A percentile compares a stretch with the other conserved stretches of the same genome.
phyloP scores from a whole-genome alignment of 305 asterid genomes.

The Withania somnifera region DNA sequence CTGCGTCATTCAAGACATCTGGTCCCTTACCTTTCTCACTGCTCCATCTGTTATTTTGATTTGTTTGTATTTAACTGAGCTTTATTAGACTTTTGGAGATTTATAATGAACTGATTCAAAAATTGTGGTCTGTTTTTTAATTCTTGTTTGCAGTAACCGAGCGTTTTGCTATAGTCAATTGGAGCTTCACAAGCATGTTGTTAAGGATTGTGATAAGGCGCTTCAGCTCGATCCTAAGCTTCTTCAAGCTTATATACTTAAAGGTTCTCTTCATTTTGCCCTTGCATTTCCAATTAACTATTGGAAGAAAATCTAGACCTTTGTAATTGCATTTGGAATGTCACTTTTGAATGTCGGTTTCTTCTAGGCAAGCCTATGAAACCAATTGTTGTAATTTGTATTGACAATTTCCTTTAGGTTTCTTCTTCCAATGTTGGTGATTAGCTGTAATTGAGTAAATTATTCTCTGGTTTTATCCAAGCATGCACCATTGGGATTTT shows the following conservation, averaged over 20 bases:
- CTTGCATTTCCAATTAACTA: neutral
- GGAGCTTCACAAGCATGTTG: slow-evolving; percentile 93
- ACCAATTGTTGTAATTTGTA: neutral
- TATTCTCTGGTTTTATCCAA: neutral
- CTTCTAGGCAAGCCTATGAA: neutral
- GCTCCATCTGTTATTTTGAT: neutral
- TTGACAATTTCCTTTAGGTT: neutral
- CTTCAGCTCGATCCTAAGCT: slow-evolving; percentile 77
- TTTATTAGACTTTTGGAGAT: neutral
- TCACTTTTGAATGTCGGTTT: neutral
- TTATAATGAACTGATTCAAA: slow-evolving; percentile 21
- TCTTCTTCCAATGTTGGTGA: neutral
- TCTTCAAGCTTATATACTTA: slow-evolving; percentile 76
- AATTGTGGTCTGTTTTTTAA: slow-evolving; percentile 2
- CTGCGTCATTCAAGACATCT: slow-evolving; percentile 73
- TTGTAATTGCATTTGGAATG: neutral
- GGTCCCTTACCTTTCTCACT: slow-evolving; percentile 25
- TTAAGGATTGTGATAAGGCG: slow-evolving; percentile 91
- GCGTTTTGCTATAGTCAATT: slow-evolving; percentile 95
- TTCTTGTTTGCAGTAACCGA: slow-evolving; percentile 56
- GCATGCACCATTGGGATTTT: neutral
- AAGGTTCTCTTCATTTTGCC: slow-evolving; percentile 33
- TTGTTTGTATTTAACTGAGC: neutral
- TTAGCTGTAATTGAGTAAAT: neutral
- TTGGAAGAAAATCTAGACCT: neutral